A percentile compares a stretch with the other conserved stretches of the same genome.
Evolutionary conservation across 768 basidiomycete species (phyloP).

Genomic region (Candolleomyces aberdarensis): DNA sequence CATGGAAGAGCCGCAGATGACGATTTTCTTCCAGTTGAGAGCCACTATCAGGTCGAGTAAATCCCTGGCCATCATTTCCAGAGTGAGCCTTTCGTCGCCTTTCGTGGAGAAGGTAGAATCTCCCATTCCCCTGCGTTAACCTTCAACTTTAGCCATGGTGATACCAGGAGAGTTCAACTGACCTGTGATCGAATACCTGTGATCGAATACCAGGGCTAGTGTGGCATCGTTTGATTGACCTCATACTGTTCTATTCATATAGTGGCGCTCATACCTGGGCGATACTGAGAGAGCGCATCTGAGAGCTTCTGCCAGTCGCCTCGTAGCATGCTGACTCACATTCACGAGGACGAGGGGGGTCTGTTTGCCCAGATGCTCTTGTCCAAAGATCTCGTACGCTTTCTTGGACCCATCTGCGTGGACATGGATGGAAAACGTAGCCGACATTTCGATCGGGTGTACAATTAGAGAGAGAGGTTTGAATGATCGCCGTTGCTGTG

Average conservation of each 20-base stretch:
- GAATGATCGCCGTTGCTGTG: neutral
- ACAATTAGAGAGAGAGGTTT: neutral
- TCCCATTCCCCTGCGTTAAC: constrained; percentile 39
- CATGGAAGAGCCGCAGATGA: constrained; percentile 50
- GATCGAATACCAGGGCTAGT: constrained; percentile 44
- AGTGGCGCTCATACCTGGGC: constrained; percentile 31
- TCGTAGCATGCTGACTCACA: constrained; percentile 36
- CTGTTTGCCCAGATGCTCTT: constrained; percentile 24
- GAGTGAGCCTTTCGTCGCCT: constrained; percentile 35
- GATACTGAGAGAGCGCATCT: constrained; percentile 28
- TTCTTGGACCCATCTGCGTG: constrained; percentile 42
- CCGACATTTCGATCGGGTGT: constrained; percentile 14
- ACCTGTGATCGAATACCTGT: constrained; percentile 35
- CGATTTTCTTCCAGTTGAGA: constrained; percentile 39
- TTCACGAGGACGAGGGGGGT: constrained; percentile 40
- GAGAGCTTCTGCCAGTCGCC: constrained; percentile 39
- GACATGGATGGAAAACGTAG: constrained; percentile 20
- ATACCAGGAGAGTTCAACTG: no score
- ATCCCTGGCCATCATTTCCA: constrained; percentile 45
- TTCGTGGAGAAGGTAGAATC: constrained; percentile 32
- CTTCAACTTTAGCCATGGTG: no score
- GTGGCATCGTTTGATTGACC: neutral
- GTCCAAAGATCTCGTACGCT: constrained; percentile 42
- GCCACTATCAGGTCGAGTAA: constrained; percentile 35
- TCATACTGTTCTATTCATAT: neutral